phyloP scores from a whole-genome alignment of 768 basidiomycete genomes.

The Tricholoma bakamatsutake region DNA sequence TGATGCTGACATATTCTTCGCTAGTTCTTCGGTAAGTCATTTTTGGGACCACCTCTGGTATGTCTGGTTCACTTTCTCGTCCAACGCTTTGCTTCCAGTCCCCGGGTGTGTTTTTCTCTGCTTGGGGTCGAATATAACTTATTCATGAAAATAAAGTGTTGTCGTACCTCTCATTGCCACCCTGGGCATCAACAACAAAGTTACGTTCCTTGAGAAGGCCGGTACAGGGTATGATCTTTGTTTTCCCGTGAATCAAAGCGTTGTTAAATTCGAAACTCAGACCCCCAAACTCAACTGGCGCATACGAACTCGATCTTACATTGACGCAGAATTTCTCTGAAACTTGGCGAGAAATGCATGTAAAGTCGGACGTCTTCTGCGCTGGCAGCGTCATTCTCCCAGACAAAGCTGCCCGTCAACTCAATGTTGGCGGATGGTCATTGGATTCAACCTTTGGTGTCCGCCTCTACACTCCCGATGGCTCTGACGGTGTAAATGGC shows the following conservation, averaged over 20 bases:
- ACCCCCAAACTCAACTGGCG: constrained; percentile 63
- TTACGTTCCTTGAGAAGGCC: constrained; percentile 71
- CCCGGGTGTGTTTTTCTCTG: constrained; percentile 35
- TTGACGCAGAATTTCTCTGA: constrained; percentile 41
- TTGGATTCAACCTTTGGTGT: constrained; percentile 66
- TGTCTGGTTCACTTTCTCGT: not conserved
- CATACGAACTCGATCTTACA: constrained; percentile 69
- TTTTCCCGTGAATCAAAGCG: not conserved
- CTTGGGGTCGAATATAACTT: not conserved
- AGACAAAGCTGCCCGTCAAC: constrained; percentile 60
- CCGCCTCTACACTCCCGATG: constrained; percentile 68
- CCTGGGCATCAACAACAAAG: constrained; percentile 75
- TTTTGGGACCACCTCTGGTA: not conserved
- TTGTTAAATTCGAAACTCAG: constrained; percentile 19
- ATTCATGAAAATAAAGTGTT: constrained; percentile 35
- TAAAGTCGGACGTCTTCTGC: constrained; percentile 78
- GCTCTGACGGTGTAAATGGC: constrained; percentile 58
- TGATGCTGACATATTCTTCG: constrained; percentile 6
- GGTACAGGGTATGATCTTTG: constrained; percentile 46
- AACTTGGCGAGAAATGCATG: constrained; percentile 74
- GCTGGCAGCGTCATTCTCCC: constrained; percentile 69
- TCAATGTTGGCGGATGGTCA: constrained; percentile 71
- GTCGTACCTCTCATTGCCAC: constrained; percentile 72
- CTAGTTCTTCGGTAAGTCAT: constrained; percentile 42
- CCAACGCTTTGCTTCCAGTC: constrained; percentile 23